Evolutionary conservation across 768 basidiomycete genomes (phyloP).

Genomic region (Trametes sanguinea): DNA sequence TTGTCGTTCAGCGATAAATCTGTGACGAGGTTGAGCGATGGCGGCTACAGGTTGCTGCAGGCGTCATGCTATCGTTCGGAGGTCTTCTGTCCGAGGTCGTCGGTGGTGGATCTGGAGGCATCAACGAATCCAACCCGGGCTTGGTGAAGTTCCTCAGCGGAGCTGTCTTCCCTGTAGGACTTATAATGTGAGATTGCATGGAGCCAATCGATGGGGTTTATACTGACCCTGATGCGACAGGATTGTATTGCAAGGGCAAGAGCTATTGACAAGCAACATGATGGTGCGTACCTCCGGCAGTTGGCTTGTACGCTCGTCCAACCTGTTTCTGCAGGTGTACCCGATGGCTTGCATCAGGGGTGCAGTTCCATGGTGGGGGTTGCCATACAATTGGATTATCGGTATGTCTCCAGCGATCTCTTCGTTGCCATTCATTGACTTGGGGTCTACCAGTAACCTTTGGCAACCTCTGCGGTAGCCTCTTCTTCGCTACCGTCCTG

Average conservation of each 20-base stretch:
- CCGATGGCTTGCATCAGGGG: constrained; percentile 68
- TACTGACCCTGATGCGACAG: constrained; percentile 35
- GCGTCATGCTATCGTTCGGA: constrained; percentile 75
- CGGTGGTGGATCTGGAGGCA: constrained; percentile 55
- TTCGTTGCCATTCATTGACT: not conserved
- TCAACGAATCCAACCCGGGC: constrained; percentile 60
- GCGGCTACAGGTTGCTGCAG: constrained; percentile 58
- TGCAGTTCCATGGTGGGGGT: constrained; percentile 68
- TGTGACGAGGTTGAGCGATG: not conserved
- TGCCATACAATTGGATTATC: constrained; percentile 68
- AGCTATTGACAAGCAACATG: constrained; percentile 76
- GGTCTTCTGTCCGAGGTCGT: constrained; percentile 63
- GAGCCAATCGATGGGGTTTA: not conserved
- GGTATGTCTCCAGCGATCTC: constrained; percentile 40
- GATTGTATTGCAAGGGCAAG: constrained; percentile 72
- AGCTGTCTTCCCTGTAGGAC: constrained; percentile 74
- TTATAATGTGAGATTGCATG: constrained; percentile 62
- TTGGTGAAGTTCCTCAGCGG: constrained; percentile 66
- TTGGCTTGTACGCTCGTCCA: no score
- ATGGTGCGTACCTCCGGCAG: constrained; percentile 46
- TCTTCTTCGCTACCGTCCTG: constrained; percentile 69
- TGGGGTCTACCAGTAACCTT: constrained; percentile 51
- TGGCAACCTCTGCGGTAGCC: constrained; percentile 67
- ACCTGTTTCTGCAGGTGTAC: constrained; percentile 46
- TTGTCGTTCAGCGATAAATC: not conserved